These are phyloP conservation scores for Candida qinlingensis DNA, from an alignment of 805 yeast genomes.

Conservation along the genomic window DNA sequence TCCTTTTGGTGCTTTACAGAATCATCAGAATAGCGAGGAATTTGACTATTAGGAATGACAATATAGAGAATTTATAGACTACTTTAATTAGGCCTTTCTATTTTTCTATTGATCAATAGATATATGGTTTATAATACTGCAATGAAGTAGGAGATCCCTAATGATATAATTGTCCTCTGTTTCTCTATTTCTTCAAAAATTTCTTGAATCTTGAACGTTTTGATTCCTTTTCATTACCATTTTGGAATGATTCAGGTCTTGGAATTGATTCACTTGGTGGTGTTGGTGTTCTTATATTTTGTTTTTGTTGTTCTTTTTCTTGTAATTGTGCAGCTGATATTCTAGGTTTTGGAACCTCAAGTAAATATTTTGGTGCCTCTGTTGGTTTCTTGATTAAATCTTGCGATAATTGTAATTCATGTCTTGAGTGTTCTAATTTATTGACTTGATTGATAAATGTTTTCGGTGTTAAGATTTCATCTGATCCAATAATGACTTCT, in stretches of 20 bases:
- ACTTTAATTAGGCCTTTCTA: no score
- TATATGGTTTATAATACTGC: no score
- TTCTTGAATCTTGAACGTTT: constrained; percentile 43
- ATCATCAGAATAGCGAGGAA: no score
- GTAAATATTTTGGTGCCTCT: constrained; percentile 34
- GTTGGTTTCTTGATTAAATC: constrained; percentile 30
- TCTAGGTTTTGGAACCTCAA: constrained; percentile 5
- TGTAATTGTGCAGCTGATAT: constrained; percentile 8
- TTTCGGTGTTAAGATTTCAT: constrained; percentile 56
- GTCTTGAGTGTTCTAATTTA: constrained; percentile 31
- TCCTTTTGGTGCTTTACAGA: no score
- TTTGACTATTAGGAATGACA: no score
- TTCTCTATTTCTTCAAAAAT: constrained; percentile 30
- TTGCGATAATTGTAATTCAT: constrained; percentile 36
- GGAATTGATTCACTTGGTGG: neutral
- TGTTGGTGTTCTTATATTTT: neutral
- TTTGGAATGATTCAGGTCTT: constrained; percentile 5
- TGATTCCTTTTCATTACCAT: constrained; percentile 32
- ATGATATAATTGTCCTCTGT: neutral
- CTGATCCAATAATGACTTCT: constrained; percentile 80
- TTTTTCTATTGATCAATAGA: no score
- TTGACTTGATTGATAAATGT: constrained; percentile 35
- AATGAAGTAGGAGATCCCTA: no score
- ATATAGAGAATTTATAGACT: no score
- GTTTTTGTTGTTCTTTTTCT: constrained; percentile 7